Evolutionary conservation across 306 rosid species (phyloP).

Genomic region (Fagus sylvatica): DNA sequence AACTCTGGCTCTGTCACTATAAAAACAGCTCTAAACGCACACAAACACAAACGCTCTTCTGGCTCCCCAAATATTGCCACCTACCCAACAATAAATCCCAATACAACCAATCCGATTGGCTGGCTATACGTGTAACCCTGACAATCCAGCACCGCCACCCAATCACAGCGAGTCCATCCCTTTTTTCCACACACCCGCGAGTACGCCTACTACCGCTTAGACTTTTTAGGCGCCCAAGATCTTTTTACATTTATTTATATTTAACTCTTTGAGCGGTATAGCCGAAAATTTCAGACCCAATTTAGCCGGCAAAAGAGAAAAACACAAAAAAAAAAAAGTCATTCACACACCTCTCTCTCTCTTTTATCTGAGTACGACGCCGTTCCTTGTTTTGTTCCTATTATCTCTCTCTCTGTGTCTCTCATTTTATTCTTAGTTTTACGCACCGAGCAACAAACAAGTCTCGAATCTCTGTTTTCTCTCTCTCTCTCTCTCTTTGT

Average conservation of each 20-base stretch:
- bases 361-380: constrained; percentile 3
- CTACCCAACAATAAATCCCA: not conserved
- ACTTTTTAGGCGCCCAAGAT: not conserved
- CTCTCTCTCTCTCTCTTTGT: too few relatives aligned
- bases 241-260: not conserved
- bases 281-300: constrained; percentile 1
- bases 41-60: not conserved
- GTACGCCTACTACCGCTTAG: not conserved
- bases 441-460: not conserved
- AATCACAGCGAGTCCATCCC: not conserved
- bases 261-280: not conserved
- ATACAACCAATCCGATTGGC: constrained; percentile 15
- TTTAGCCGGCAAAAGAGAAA: constrained; percentile 4
- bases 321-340: too few relatives aligned
- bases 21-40: too few relatives aligned
- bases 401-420: not conserved
- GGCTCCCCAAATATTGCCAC: constrained; percentile 13
- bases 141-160: not conserved
- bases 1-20: not conserved
- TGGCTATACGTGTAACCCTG: constrained; percentile 13
- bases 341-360: not conserved
- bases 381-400: constrained; percentile 14
- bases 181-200: not conserved
- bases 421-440: not conserved
- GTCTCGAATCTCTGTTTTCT: constrained; percentile 2